A percentile compares a stretch with the other conserved stretches of the same genome.
Evolutionary conservation across 192 early-diverging fungal genomes (phyloP).

Genomic region (Rhizophagus sp.): DNA sequence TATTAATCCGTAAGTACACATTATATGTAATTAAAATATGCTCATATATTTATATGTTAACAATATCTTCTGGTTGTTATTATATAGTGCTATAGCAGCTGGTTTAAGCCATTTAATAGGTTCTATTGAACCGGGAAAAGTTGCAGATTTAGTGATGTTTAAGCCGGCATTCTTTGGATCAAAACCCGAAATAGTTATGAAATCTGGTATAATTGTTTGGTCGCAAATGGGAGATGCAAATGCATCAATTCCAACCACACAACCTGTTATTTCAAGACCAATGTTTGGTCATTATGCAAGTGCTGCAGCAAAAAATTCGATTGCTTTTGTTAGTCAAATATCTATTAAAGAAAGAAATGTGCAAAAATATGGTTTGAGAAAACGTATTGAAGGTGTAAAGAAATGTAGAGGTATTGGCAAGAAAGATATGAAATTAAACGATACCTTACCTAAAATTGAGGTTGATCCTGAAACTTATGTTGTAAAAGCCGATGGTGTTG

Average conservation of each 20-base stretch:
- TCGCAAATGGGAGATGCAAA: constrained; percentile 93
- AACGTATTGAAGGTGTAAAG: constrained; percentile 68
- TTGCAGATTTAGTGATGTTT: constrained; percentile 93
- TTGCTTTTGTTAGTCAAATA: constrained; percentile 83
- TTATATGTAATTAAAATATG: neutral
- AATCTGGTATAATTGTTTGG: constrained; percentile 85
- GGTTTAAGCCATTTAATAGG: constrained; percentile 88
- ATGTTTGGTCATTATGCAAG: constrained; percentile 80
- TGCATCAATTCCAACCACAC: constrained; percentile 92
- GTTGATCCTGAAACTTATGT: constrained; percentile 94
- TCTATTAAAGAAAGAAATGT: constrained; percentile 61
- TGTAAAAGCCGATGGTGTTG: constrained; percentile 77
- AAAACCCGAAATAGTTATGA: constrained; percentile 84
- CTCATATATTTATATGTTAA: neutral
- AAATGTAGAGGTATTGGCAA: constrained; percentile 80
- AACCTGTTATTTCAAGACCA: constrained; percentile 83
- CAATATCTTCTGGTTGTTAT: neutral
- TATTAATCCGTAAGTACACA: constrained; percentile 81
- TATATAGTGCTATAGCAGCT: constrained; percentile 76
- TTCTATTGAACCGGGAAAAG: constrained; percentile 89
- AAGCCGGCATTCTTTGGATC: constrained; percentile 84
- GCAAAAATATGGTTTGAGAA: constrained; percentile 65
- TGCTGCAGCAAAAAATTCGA: constrained; percentile 57
- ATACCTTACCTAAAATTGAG: constrained; percentile 67
- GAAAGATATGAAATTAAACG: constrained; percentile 86